Evolutionary conservation across 805 yeast species (phyloP).

Genomic region (Candida coquimbonensis): DNA sequence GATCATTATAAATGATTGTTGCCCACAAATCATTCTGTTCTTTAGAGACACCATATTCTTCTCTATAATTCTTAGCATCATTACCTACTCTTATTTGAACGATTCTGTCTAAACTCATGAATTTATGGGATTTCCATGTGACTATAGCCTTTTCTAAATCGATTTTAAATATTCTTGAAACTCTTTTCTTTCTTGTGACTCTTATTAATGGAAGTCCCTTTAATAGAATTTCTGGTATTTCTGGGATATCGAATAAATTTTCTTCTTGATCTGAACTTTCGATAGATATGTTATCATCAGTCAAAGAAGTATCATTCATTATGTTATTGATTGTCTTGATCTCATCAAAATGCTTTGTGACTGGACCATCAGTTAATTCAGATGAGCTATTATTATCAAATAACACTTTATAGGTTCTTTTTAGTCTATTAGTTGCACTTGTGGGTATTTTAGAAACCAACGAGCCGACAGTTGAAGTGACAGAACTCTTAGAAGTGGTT

Average conservation of each 20-base stretch:
- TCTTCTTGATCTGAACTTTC: constrained; percentile 5
- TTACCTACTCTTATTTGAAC: constrained; percentile 53
- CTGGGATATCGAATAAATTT: constrained; percentile 20
- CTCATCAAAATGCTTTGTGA: constrained; percentile 16
- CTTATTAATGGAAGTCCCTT: constrained; percentile 59
- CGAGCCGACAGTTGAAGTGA: constrained; percentile 8
- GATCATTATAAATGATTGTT: constrained; percentile 63
- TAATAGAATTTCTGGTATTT: constrained; percentile 41
- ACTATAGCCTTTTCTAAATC: constrained; percentile 49
- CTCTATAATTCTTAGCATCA: constrained; percentile 79
- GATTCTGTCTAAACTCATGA: constrained; percentile 53
- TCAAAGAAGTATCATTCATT: background rate
- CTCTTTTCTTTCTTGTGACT: constrained; percentile 63
- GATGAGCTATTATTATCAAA: constrained; percentile 1
- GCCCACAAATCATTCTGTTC: constrained; percentile 70
- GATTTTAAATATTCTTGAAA: constrained; percentile 48
- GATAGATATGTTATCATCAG: constrained; percentile 2
- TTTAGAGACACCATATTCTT: constrained; percentile 68
- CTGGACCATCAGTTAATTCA: constrained; percentile 16
- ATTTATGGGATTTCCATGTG: constrained; percentile 47
- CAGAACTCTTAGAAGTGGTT: constrained; percentile 11
- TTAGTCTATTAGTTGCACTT: constrained; percentile 7
- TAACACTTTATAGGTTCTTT: constrained; percentile 13
- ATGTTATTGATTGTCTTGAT: background rate
- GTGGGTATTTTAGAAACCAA: constrained; percentile 7